These are phyloP conservation scores for Rhodotorula kratochvilovae DNA, from an alignment of 768 basidiomycete genomes.

Conservation along the genomic window DNA sequence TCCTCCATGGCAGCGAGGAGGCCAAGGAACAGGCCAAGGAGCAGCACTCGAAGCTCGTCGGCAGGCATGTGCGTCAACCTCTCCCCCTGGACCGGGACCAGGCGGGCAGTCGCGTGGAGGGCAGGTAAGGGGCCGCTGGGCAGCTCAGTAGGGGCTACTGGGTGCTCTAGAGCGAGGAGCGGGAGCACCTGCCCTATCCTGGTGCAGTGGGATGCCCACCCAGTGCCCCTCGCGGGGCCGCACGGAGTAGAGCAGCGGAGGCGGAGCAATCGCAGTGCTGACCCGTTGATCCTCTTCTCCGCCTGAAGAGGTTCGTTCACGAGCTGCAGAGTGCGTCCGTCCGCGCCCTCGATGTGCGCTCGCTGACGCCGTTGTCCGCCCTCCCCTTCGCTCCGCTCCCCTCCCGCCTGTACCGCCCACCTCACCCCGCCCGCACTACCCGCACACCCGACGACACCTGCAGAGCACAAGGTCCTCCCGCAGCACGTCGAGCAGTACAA, in stretches of 20 bases:
- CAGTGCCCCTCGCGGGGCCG: neutral
- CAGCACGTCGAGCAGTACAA: constrained; percentile 77
- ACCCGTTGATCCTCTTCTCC: neutral
- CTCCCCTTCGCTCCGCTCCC: neutral
- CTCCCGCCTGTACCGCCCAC: neutral
- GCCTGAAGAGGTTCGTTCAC: constrained; percentile 78
- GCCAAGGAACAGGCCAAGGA: constrained; percentile 72
- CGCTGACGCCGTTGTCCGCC: neutral
- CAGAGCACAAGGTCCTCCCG: constrained; percentile 82
- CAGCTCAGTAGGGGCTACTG: neutral
- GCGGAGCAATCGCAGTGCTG: neutral
- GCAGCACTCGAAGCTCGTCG: constrained; percentile 83
- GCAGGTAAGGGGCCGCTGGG: neutral
- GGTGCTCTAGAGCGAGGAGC: neutral
- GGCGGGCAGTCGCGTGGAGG: too few relatives aligned
- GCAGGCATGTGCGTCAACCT: constrained; percentile 56
- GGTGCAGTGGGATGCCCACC: too few relatives aligned
- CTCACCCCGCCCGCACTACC: neutral
- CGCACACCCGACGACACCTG: neutral
- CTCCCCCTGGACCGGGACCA: neutral
- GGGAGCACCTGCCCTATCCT: too few relatives aligned
- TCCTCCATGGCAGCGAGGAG: constrained; percentile 89
- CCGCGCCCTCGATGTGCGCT: neutral
- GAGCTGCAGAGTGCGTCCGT: constrained; percentile 69
- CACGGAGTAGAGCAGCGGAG: neutral